Percentiles rank a stretch among this genome's conserved stretches.
Evolutionary conservation across 2,329 filamentous ascomycete species (phyloP).

Genomic region (Colletotrichum tabaci): DNA sequence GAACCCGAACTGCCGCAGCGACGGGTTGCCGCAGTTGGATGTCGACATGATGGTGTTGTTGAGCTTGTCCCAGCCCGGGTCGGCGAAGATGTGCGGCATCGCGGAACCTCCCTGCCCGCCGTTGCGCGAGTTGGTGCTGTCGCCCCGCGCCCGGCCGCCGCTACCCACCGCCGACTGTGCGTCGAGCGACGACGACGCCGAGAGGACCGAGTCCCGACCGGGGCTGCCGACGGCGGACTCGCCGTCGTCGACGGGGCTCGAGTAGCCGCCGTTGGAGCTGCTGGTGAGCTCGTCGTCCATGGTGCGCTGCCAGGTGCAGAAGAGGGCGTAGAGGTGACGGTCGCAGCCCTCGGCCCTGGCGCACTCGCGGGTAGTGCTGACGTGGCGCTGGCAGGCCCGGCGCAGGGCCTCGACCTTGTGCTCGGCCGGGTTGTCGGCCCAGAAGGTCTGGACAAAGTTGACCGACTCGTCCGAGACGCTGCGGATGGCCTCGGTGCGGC

Average conservation of each 20-base stretch:
- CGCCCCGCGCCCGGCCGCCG: slow-evolving; percentile 57
- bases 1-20: slow-evolving; percentile 95
- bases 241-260: slow-evolving; percentile 70
- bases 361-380: slow-evolving; percentile 84
- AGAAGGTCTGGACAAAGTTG: slow-evolving; percentile 94
- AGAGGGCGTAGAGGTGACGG: slow-evolving; percentile 92
- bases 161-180: slow-evolving; percentile 19
- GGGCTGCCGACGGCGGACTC: slow-evolving; percentile 67
- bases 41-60: slow-evolving; percentile 96
- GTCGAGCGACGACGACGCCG: slow-evolving; percentile 49
- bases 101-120: slow-evolving; percentile 52
- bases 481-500: slow-evolving; percentile 93
- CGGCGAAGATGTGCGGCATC: slow-evolving; percentile 87
- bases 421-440: slow-evolving; percentile 88
- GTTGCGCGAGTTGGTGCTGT: slow-evolving; percentile 68
- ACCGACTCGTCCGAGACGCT: slow-evolving; percentile 86
- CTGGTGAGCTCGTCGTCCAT: slow-evolving; percentile 80
- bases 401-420: slow-evolving; percentile 89
- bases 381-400: slow-evolving; percentile 87
- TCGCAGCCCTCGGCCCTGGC: slow-evolving; percentile 93
- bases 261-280: slow-evolving; percentile 72
- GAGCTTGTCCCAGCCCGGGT: slow-evolving; percentile 92
- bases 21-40: slow-evolving; percentile 98
- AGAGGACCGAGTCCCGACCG: slow-evolving; percentile 64
- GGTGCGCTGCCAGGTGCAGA: slow-evolving; percentile 93